Evolutionary conservation across 345 rosid species (phyloP).

Genomic region (Rhodamnia rubescens): DNA sequence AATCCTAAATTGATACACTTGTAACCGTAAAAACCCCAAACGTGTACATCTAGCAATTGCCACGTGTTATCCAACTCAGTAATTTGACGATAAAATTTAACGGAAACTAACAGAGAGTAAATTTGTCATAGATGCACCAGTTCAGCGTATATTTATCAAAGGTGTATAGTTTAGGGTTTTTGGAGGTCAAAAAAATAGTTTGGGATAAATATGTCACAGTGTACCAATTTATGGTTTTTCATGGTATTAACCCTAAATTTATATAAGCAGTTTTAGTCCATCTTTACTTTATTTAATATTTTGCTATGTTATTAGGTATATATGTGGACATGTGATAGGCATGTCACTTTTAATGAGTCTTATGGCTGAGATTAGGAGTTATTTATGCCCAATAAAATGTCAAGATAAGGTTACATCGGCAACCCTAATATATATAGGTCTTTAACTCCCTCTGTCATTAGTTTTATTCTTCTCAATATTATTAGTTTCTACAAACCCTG

Average conservation of each 20-base stretch:
- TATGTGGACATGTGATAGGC: not conserved
- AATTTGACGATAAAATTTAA: too few species aligned
- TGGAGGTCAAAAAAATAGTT: too few species aligned
- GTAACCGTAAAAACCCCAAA: too few species aligned
- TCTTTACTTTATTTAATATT: not conserved
- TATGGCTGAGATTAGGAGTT: not conserved
- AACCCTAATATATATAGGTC: not conserved
- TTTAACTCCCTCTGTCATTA: not conserved
- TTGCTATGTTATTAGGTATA: not conserved
- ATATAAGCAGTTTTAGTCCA: not conserved
- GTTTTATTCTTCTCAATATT: not conserved
- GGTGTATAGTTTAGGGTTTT: too few species aligned
- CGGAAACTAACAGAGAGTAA: too few species aligned
- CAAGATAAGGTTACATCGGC: not conserved
- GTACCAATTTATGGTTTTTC: too few species aligned
- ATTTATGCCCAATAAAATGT: not conserved
- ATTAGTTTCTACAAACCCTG: not conserved
- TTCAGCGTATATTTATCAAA: too few species aligned
- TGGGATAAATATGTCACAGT: too few species aligned
- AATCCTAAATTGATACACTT: too few species aligned
- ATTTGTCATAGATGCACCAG: too few species aligned
- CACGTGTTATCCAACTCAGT: too few species aligned
- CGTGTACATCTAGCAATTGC: too few species aligned
- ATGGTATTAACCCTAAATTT: not conserved
- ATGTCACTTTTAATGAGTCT: not conserved